These are phyloP conservation scores for Pseudopithomyces maydicus DNA, from an alignment of 2,329 filamentous ascomycete genomes.

Conservation along the genomic window DNA sequence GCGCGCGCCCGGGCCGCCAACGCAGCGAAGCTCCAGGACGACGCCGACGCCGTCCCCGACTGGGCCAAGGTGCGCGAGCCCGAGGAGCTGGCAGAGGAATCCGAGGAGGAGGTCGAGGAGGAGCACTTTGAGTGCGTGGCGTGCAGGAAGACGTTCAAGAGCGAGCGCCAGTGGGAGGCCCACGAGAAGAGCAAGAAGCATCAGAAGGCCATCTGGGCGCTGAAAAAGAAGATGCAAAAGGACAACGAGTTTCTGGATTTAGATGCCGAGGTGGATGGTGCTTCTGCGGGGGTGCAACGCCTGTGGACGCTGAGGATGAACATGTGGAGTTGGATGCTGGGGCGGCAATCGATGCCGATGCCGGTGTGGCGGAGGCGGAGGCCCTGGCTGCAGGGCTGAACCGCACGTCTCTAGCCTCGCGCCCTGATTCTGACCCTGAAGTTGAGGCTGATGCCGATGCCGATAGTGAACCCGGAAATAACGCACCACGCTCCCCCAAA, in stretches of 20 bases:
- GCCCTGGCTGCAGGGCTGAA: no score
- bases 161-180: slow-evolving; percentile 85
- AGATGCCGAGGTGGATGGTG: slow-evolving; percentile 42
- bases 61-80: slow-evolving; percentile 71
- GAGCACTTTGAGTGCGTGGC: slow-evolving; percentile 67
- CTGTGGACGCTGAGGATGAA: slow-evolving; percentile 38
- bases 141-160: slow-evolving; percentile 76
- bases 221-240: slow-evolving; percentile 81
- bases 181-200: slow-evolving; percentile 99
- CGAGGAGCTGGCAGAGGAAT: slow-evolving; percentile 60
- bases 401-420: slow-evolving; percentile 8
- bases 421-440: slow-evolving; percentile 37
- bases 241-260: slow-evolving; percentile 69
- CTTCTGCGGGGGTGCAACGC: slow-evolving; percentile 34
- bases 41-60: slow-evolving; percentile 68
- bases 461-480: no score
- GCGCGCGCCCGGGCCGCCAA: slow-evolving; percentile 82
- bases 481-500: background rate
- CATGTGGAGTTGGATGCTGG: slow-evolving; percentile 19
- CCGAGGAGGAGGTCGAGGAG: slow-evolving; percentile 55
- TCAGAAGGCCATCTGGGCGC: slow-evolving; percentile 78
- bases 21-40: slow-evolving; percentile 68
- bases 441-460: background rate
- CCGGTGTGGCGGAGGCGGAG: no score
- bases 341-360: no score